phyloP scores from a whole-genome alignment of 108 stramenopile genomes.

The Aurantiochytrium sp. region DNA sequence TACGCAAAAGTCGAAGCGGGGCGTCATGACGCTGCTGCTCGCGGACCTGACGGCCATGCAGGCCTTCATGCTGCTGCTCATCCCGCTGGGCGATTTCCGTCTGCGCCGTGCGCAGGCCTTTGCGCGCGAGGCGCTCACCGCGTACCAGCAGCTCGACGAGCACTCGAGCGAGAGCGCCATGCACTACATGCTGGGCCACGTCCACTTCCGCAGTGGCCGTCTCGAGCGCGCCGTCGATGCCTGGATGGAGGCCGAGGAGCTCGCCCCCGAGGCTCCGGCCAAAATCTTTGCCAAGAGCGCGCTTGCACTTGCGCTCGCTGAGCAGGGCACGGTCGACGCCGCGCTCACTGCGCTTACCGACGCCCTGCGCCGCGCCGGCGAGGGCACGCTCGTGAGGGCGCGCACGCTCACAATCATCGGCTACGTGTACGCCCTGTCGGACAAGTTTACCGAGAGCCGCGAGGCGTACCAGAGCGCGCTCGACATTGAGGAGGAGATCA shows the following conservation, averaged over 20 bases:
- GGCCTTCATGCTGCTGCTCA: slow-evolving; percentile 19
- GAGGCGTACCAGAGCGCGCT: not conserved
- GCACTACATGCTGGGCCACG: not conserved
- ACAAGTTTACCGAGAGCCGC: not conserved
- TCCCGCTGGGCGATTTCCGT: not conserved
- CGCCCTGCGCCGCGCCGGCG: not conserved
- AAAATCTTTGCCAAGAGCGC: not conserved
- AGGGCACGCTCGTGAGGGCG: not conserved
- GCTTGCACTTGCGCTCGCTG: not conserved
- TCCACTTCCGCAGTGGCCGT: not conserved
- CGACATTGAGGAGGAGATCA: not conserved
- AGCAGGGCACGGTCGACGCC: not conserved
- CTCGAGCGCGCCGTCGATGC: not conserved
- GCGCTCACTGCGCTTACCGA: not conserved
- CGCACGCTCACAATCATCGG: not conserved
- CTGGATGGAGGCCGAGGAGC: not conserved
- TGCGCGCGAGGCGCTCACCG: not conserved
- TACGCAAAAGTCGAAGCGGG: not conserved
- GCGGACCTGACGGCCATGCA: not conserved
- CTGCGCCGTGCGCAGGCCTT: not conserved
- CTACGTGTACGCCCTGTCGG: not conserved
- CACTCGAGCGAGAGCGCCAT: not conserved
- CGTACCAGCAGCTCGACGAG: not conserved
- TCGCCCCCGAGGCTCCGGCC: not conserved
- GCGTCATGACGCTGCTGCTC: not conserved